A percentile compares a stretch with the other conserved stretches of the same genome.
Evolutionary conservation across 495 filamentous ascomycete species (phyloP).

Genomic region (Aspergillus baeticus): DNA sequence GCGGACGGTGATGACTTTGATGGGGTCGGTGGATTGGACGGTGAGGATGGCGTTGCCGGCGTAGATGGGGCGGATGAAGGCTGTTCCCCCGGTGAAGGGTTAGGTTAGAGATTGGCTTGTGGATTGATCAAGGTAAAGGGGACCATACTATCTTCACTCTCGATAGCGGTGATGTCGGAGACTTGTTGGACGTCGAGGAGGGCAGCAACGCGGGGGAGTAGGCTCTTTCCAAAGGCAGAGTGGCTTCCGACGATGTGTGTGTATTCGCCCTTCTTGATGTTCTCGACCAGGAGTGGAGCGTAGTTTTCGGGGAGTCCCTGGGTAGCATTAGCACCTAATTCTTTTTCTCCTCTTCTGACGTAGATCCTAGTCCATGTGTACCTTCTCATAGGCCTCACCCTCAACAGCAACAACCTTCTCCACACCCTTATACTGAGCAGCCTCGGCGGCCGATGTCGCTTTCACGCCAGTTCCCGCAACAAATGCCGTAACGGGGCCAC

Average conservation of each 20-base stretch:
- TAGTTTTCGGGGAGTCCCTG: slow-evolving; percentile 93
- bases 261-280: slow-evolving; percentile 89
- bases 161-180: slow-evolving; percentile 83
- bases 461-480: slow-evolving; percentile 82
- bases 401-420: slow-evolving; percentile 89
- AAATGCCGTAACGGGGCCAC: slow-evolving; percentile 82
- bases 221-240: slow-evolving; percentile 95
- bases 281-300: slow-evolving; percentile 89
- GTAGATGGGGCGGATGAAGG: slow-evolving; percentile 95
- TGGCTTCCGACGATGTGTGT: slow-evolving; percentile 89
- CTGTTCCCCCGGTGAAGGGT: slow-evolving; percentile 32
- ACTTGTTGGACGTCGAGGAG: slow-evolving; percentile 90
- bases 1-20: slow-evolving; percentile 89
- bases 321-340: slow-evolving; percentile 4
- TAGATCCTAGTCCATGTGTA: slow-evolving; percentile 25
- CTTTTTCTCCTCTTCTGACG: not conserved
- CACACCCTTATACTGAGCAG: slow-evolving; percentile 83
- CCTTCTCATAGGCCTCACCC: slow-evolving; percentile 90
- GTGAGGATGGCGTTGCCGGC: slow-evolving; percentile 97
- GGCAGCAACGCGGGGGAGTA: slow-evolving; percentile 94
- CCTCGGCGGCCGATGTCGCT: slow-evolving; percentile 73
- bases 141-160: slow-evolving; percentile 77
- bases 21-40: slow-evolving; percentile 82
- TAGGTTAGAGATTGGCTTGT: not conserved
- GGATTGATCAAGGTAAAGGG: not conserved